Conservation (phyloP, 2,329 filamentous ascomycete species). For the Scedosporium minutisporum region DNA sequence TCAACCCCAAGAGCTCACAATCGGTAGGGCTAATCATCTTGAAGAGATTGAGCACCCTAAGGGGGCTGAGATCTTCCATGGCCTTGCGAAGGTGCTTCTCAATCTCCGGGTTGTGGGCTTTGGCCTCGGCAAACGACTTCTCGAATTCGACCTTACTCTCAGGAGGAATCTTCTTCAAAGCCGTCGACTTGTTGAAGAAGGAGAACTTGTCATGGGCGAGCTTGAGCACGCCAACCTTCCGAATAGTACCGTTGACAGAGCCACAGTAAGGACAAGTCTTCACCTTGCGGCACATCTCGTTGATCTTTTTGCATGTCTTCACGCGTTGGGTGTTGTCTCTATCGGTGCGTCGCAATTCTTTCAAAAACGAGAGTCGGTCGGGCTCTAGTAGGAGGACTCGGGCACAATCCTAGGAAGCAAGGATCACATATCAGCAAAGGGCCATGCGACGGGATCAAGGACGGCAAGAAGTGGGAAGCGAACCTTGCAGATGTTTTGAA, state of each 20-base stretch:
- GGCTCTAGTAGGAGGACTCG: conserved; percentile 72
- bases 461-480: background rate
- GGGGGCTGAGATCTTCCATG: conserved; percentile 85
- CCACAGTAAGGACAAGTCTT: conserved; percentile 74
- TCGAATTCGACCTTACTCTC: conserved; percentile 78
- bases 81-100: conserved; percentile 89
- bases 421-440: background rate
- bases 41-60: conserved; percentile 84
- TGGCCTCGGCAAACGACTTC: conserved; percentile 71
- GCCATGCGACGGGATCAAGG: conserved; percentile 4
- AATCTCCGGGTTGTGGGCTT: conserved; percentile 67
- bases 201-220: conserved; percentile 89
- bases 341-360: conserved; percentile 66
- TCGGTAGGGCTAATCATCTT: conserved; percentile 76
- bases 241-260: conserved; percentile 79
- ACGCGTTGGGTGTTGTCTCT: conserved; percentile 80
- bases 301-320: conserved; percentile 79
- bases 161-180: conserved; percentile 74
- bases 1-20: conserved; percentile 82
- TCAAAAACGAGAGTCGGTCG: conserved; percentile 69
- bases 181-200: conserved; percentile 78
- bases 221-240: conserved; percentile 87
- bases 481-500: conserved; percentile 90
- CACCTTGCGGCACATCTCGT: conserved; percentile 80
- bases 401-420: conserved; percentile 56